Evolutionary conservation across 768 basidiomycete species (phyloP), one percentile per base, ranked within the genome.

Genomic region (Tulasnella sp.): DNA sequence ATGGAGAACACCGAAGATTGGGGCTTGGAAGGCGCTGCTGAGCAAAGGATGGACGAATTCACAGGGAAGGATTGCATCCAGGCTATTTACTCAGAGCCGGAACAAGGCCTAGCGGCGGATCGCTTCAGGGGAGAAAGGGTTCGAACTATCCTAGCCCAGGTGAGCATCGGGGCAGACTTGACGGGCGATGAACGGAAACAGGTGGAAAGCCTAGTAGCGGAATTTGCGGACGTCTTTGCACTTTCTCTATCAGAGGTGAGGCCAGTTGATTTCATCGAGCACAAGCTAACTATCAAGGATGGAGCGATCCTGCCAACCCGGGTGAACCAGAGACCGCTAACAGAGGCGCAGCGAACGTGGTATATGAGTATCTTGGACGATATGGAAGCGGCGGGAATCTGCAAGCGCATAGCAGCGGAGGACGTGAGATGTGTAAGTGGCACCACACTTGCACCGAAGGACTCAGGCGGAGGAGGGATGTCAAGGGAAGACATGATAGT

Each of bases 141-240:
- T 0, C 79, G 76, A 6, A 75, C 80, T 38, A 81, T 85, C 0
- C 68, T 83, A 0, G 34, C 74, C 3, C 74, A 74, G 7, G 77
- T 85, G 18, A 74, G 62, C 0, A 82, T 86, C 2, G 87, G 86
- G 0, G 9, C 19, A 0, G 86, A 88, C 74, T 71, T 88, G 0
- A 82, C 83, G 0, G 39, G 58, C 1, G 82, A 79, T 0, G 81
- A 89, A 74, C 74, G 80, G 3, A 19, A 16, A 2, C 21, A 80
- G 18, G 85, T 87, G 0, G 27, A 68, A 0, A 76, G 44, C 0
- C 72, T 87, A 2, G 42, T 88, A 0, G 48, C 8, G 0, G 78
- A 85, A 72, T 87, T 83, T 75, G 86, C 88, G 0, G 87, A 88
- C 80, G 81, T 84, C 38, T 89, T 87, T 77, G 86, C 87, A 7